phyloP scores from a whole-genome alignment of 2,329 filamentous ascomycete species.

The Phialophora chinensis region DNA sequence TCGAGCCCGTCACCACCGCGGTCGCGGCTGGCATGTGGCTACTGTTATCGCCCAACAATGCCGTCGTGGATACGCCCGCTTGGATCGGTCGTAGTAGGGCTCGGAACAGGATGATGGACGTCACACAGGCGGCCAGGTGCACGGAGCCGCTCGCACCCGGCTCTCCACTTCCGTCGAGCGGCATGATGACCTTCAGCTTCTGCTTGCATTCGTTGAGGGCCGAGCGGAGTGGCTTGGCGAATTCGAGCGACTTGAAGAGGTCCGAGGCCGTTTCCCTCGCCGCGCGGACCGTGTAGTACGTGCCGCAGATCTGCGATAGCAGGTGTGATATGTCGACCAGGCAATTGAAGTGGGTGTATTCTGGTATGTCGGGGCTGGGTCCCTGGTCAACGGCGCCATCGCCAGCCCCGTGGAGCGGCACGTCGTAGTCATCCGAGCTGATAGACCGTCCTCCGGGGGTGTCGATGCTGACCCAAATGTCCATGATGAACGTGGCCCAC shows the following conservation, averaged over 20 bases:
- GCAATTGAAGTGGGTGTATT: constrained; percentile 14
- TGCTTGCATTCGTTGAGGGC: constrained; percentile 25
- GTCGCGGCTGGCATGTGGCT: constrained; percentile 17
- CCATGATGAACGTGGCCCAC: constrained; percentile 53
- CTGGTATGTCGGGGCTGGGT: not conserved
- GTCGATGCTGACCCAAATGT: constrained; percentile 50
- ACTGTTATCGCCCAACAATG: not conserved
- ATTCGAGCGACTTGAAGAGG: constrained; percentile 25
- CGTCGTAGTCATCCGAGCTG: constrained; percentile 22
- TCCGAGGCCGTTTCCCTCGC: constrained; percentile 13
- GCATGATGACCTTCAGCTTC: constrained; percentile 12
- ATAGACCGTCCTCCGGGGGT: constrained; percentile 26
- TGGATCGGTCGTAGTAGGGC: constrained; percentile 23
- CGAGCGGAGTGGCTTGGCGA: constrained; percentile 22
- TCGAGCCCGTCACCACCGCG: constrained; percentile 23
- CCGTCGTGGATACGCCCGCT: not conserved
- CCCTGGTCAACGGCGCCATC: not conserved
- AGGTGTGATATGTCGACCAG: constrained; percentile 16
- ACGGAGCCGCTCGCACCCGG: constrained; percentile 20
- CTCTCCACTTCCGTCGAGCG: constrained; percentile 13
- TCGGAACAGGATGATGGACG: constrained; percentile 23
- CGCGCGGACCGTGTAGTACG: constrained; percentile 24
- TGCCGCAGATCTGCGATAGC: constrained; percentile 19
- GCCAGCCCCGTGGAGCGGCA: not conserved
- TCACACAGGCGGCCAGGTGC: constrained; percentile 18